Evolutionary conservation across 208 protist species (phyloP), one percentile per base, ranked within the genome.

Genomic region (Wallacemonas sp.): DNA sequence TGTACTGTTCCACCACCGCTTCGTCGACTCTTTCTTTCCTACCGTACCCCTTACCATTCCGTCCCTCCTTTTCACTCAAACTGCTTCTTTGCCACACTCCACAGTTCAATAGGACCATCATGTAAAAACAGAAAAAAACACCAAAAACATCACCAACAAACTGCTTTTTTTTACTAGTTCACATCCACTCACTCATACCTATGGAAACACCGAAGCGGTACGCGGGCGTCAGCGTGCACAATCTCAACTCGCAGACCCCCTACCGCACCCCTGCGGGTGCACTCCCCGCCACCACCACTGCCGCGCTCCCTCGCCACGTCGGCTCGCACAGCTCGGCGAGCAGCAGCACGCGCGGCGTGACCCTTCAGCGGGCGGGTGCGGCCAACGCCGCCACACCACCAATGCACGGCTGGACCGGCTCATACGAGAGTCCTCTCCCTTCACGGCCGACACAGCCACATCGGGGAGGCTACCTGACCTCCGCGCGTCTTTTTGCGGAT

Each of bases 161-260:
- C 36, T 14, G 10, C 36, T 41, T 50, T 25, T 22, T 50, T 7
- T 50, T 25, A 0, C n/a, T 50, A 22, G 22, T 22, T 25, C 44
- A 25, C 22, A 18, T 50, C 8, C 11, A 16, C n/a, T 12, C 10
- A 50, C 25, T 36, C 26, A n/a, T n/a, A 33, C 49, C 8, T 22
- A 57, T 57, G 49, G 14, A 33, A 22, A 57, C 49, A 28, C 49
- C 49, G n/a, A 57, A 11, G 5, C 49, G 49, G 8, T 22, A 36
- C 49, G 20, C 44, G 20, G 44, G 44, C 20, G 49, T 33, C 25
- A 22, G 49, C 0, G 49, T 22, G 25, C 20, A 57, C 29, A 59
- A 59, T 23, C 52, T 59, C 31, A 59, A 59, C 31, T 10, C 32
- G 10, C 31, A 59, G n/a, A 59, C 52, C 14, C 52, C 52, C 5